Base-by-base conservation (phyloP, 768 basidiomycete genomes). In the Macrolepiota fuliginosa region DNA sequence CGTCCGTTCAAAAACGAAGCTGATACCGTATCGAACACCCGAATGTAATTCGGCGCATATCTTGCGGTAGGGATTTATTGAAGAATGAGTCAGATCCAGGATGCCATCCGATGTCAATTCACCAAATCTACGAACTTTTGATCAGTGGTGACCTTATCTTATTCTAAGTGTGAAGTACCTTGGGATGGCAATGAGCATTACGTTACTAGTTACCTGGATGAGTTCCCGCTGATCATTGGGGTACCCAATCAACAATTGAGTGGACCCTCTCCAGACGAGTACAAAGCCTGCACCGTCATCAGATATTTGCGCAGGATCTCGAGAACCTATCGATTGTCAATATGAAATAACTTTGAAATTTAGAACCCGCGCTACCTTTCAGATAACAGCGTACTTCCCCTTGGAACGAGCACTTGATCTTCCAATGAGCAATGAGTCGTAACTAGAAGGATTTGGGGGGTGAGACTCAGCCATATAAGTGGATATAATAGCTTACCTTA, bases 11-110 rank as follows among this genome's bases (percentile, higher is more conserved):
- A 94, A 80, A 5, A 82, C 79, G 67, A 91, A 84, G 3, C 94
- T 92, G 27, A 96, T 81, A 4, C 96, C 96, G 72, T 93, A 94
- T 32, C 92, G 82, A 7, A 94, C 88, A 29, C 95, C 94, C 52
- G 91, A 91, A 19, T 82, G 80, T 64, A 96, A 81, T 67, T 92
- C 90, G 19, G 94, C 94, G 65, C 90, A 91, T 25, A 92, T 79
- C 73, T 96, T 97, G 52, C 80, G 75, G 68, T 82, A 80, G 6
- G 77, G 73, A 53, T 71, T 72, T 0, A 65, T 54, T 54, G 51
- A 51, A 54, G 54, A 66, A 61, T 53, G 70, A 71, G 17, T 69
- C 58, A 61, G 66, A 65, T 63, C 68, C 62, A 50, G 61, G 59
- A 62, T 65, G 65, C 40, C 74, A 50, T 58, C 71, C 63, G 63